Evolutionary conservation across 2,329 filamentous ascomycete genomes (phyloP), one percentile per base, ranked within the genome.

Genomic region (Beauveria bassiana): DNA sequence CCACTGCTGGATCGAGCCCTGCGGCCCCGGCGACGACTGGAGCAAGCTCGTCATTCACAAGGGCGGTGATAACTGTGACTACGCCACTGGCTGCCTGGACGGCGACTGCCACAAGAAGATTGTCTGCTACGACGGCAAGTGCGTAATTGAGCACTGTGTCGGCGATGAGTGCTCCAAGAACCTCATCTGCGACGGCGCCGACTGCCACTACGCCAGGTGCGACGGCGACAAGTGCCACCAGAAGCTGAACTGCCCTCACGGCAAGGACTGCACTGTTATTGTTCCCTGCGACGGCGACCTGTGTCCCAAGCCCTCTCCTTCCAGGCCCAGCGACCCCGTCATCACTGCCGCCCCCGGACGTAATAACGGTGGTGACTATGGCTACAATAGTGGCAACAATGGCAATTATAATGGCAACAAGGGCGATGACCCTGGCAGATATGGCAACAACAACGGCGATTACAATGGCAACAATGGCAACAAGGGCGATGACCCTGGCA

Each of bases 101-200:
- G 59, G 67, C 2, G 67, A 69, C 40, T 70, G 67, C 61, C 55
- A 66, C 58, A 69, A 69, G 62, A 74, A 74, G 69, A 64, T 74
- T 56, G 65, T 70, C 66, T 76, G 72, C 71, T 66, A 66, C 63
- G 67, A 70, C 51, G 67, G 65, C 60, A 65, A 70, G 61, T 76
- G 73, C 67, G 62, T 62, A 20, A 59, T 66, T 28, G 69, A 69
- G 65, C 64, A 68, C 56, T 70, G 70, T 68, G 61, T 65, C 53
- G 65, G 66, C 40, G 65, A 72, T 5, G 67, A 70, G 58, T 73
- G 71, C 66, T 63, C 66, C 58, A 71, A 71, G 67, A 72, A 74
- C 64, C 66, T 69, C 46, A 66, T 71, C 67, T 75, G 74, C 68
- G 65, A 68, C 34, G 68, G 68, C 49, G 59, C 70, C 10, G 63